Evolutionary conservation across 73 alveolate species (phyloP).

Genomic region (Halteria grandinella): DNA sequence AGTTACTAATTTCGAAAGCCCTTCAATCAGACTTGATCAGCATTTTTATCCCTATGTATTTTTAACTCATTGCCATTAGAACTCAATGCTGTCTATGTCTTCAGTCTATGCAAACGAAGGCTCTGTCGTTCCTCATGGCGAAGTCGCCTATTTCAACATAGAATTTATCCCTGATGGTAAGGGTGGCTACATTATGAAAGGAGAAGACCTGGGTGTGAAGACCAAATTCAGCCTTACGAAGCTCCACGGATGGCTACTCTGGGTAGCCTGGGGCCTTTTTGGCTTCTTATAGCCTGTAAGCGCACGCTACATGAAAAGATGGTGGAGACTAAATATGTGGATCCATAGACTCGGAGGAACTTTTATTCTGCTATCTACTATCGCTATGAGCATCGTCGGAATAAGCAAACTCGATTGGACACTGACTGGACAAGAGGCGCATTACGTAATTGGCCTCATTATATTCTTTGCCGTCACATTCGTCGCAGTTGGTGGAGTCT

Average conservation of each 20-base stretch:
- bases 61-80: too few species aligned
- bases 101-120: too few species aligned
- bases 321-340: slow-evolving; percentile 20
- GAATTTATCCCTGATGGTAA: too few species aligned
- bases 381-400: not conserved
- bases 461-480: not conserved
- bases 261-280: slow-evolving; percentile 42
- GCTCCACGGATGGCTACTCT: slow-evolving; percentile 36
- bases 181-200: too few species aligned
- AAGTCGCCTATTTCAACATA: too few species aligned
- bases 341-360: slow-evolving; percentile 3
- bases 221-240: too few species aligned
- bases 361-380: not conserved
- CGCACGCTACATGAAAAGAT: not conserved
- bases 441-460: not conserved
- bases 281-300: not conserved
- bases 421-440: not conserved
- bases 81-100: too few species aligned
- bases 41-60: too few species aligned
- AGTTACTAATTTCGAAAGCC: too few species aligned
- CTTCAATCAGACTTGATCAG: too few species aligned
- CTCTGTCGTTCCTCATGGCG: too few species aligned
- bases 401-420: not conserved
- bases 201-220: too few species aligned
- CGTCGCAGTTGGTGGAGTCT: slow-evolving; percentile 27